phyloP scores from a whole-genome alignment of 371 early-diverging fungal species.

The Choanephora cucurbitarum region DNA sequence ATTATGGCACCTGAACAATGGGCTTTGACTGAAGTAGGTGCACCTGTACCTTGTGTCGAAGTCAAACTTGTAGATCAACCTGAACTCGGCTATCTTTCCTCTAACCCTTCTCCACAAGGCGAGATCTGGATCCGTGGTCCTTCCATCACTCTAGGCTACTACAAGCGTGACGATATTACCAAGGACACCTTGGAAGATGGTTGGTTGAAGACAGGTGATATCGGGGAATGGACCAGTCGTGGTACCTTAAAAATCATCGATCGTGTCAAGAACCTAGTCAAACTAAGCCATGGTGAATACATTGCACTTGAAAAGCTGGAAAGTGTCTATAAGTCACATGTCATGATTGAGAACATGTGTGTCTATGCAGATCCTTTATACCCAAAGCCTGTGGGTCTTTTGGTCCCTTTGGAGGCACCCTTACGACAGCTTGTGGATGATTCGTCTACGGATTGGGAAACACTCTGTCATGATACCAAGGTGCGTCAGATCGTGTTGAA shows the following conservation, averaged over 20 bases:
- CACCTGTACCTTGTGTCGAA: conserved; percentile 81
- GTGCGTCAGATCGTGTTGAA: conserved; percentile 24
- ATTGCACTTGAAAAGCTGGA: conserved; percentile 97
- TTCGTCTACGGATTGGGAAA: conserved; percentile 57
- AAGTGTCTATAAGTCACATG: conserved; percentile 79
- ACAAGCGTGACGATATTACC: conserved; percentile 67
- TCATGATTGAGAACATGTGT: conserved; percentile 81
- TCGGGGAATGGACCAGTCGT: conserved; percentile 73
- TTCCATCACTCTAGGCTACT: conserved; percentile 68
- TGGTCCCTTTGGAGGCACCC: conserved; percentile 65
- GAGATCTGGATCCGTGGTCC: conserved; percentile 88
- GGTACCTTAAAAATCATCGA: conserved; percentile 77
- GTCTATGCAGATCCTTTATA: conserved; percentile 82
- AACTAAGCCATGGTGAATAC: conserved; percentile 87
- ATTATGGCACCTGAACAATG: conserved; percentile 66
- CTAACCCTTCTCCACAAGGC: conserved; percentile 72
- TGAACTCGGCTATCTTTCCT: conserved; percentile 74
- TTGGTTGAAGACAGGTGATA: conserved; percentile 94
- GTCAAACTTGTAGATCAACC: conserved; percentile 90
- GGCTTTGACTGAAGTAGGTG: conserved; percentile 72
- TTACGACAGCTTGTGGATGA: conserved; percentile 7
- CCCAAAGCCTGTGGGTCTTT: conserved; percentile 69
- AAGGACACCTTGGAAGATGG: conserved; percentile 81
- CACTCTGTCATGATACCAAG: conserved; percentile 26
- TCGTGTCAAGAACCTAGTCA: conserved; percentile 83